These are phyloP conservation scores for Bacidia gigantensis DNA, from an alignment of 495 filamentous ascomycete genomes.

Conservation along the genomic window DNA sequence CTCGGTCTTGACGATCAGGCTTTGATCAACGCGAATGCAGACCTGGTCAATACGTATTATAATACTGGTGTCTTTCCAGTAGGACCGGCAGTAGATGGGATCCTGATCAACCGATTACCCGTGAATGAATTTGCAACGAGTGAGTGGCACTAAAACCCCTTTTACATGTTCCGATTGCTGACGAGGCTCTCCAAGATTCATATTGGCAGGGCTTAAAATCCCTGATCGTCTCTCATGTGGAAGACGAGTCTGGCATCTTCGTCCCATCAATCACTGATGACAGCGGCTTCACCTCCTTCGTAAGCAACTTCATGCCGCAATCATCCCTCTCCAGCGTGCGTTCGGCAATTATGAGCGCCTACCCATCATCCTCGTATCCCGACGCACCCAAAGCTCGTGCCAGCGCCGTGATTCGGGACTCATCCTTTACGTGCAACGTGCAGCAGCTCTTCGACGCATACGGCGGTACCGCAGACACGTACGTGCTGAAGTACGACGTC, in stretches of 20 bases:
- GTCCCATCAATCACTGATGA: slow-evolving; percentile 31
- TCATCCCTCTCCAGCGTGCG: neutral
- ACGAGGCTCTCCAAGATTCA: neutral
- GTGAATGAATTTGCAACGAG: neutral
- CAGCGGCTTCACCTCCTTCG: slow-evolving; percentile 33
- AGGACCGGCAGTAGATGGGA: slow-evolving; percentile 29
- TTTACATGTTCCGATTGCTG: too few species aligned
- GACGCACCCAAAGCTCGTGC: neutral
- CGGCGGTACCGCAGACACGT: slow-evolving; percentile 13
- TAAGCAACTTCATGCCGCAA: slow-evolving; percentile 19
- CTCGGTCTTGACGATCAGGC: slow-evolving; percentile 19
- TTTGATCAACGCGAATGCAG: slow-evolving; percentile 3
- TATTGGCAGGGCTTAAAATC: neutral
- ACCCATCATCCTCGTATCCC: neutral
- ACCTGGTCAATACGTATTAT: neutral
- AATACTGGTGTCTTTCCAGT: slow-evolving; percentile 26
- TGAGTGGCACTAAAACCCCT: neutral
- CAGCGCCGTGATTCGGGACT: slow-evolving; percentile 21
- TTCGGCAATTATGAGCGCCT: neutral
- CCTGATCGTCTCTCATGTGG: neutral
- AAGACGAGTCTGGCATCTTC: neutral
- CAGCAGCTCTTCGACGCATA: slow-evolving; percentile 24
- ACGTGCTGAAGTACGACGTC: slow-evolving; percentile 23
- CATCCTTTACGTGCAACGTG: slow-evolving; percentile 26
- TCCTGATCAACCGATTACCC: slow-evolving; percentile 21